Conservation (phyloP, 306 rosid species). For the Gastrolobium bilobum region DNA sequence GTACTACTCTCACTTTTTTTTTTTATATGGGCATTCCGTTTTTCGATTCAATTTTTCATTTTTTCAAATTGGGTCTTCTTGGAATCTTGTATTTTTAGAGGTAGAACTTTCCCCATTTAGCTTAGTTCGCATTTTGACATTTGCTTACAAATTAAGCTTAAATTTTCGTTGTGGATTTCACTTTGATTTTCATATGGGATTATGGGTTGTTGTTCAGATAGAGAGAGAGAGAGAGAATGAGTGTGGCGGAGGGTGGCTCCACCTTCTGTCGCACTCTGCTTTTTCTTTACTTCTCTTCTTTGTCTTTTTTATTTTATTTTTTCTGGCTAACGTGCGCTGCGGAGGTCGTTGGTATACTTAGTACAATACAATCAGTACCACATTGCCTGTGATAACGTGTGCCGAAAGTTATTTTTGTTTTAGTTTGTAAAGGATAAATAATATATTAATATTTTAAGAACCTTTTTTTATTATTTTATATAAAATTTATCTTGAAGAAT, state of each 20-base stretch:
- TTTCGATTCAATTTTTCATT: not conserved
- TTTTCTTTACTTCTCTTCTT: slow-evolving; percentile 39
- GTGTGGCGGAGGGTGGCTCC: slow-evolving; percentile 17
- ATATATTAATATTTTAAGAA: not conserved
- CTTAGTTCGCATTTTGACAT: not conserved
- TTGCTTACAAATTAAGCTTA: slow-evolving; percentile 10
- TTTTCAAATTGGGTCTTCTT: not conserved
- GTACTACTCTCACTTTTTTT: slow-evolving; percentile 42
- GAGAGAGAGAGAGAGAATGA: slow-evolving; percentile 17
- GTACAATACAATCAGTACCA: not conserved
- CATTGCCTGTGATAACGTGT: slow-evolving; percentile 38
- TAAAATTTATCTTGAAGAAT: not conserved
- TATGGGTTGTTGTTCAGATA: not conserved
- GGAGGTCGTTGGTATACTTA: not conserved
- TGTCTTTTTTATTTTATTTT: not conserved
- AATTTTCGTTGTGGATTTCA: not conserved
- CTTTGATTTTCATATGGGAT: not conserved
- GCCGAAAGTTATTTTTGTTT: slow-evolving; percentile 44
- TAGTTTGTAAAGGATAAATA: not conserved
- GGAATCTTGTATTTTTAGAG: not conserved
- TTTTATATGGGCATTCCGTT: not conserved
- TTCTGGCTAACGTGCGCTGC: slow-evolving; percentile 39
- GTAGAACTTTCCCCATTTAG: slow-evolving; percentile 1
- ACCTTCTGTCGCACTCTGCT: slow-evolving; percentile 41
- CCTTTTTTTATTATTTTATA: not conserved